A percentile compares a stretch with the other conserved stretches of the same genome.
Conservation (phyloP, 176 grass and related monocot genomes). For the Aegilops speltoides region DNA sequence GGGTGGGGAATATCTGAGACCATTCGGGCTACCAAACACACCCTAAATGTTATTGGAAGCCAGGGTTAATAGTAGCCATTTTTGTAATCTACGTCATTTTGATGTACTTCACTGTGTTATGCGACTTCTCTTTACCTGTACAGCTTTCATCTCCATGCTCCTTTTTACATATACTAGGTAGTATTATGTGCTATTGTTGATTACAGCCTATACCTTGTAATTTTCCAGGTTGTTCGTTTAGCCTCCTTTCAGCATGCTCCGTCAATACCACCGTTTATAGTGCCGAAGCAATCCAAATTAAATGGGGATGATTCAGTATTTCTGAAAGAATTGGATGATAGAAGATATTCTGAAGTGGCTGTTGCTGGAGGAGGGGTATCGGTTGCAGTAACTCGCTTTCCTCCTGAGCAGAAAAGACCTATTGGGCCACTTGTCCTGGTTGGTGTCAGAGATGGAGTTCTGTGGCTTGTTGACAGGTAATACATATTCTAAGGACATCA, state of each 20-base stretch:
- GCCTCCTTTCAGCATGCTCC: constrained; percentile 95
- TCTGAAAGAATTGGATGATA: constrained; percentile 90
- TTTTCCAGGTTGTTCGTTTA: constrained; percentile 83
- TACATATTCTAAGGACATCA: constrained; percentile 29
- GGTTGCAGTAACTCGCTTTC: constrained; percentile 94
- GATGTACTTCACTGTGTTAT: constrained; percentile 5
- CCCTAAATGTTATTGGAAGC: not conserved
- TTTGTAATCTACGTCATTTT: not conserved
- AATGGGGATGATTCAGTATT: constrained; percentile 78
- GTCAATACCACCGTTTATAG: constrained; percentile 70
- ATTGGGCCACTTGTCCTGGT: constrained; percentile 95
- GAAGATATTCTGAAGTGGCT: constrained; percentile 89
- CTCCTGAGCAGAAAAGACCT: constrained; percentile 90
- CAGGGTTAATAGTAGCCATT: not conserved
- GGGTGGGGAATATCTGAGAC: not conserved
- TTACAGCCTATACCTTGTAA: constrained; percentile 11
- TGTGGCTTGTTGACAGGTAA: constrained; percentile 99
- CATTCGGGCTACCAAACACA: not conserved
- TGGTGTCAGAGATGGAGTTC: constrained; percentile 93
- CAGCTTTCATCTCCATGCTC: constrained; percentile 2
- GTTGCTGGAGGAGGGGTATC: constrained; percentile 98
- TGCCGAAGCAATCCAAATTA: constrained; percentile 79
- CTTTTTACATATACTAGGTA: not conserved
- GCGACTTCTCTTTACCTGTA: not conserved
- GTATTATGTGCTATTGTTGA: not conserved